Conservation (phyloP, 2,329 filamentous ascomycete genomes). For the Coniochaeta sp. region DNA sequence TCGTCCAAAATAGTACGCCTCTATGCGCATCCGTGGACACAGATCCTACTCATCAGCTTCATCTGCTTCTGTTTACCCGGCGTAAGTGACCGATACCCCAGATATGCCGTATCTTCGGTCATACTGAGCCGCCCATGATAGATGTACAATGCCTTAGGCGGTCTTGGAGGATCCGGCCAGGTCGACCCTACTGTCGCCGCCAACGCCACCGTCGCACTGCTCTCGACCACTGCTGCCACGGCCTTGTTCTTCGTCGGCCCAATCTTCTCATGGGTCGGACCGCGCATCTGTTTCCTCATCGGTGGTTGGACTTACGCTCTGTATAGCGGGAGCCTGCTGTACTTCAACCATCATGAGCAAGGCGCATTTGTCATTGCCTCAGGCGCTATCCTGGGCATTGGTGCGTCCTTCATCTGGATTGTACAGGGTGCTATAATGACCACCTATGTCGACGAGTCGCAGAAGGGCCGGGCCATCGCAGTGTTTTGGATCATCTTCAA, state of each 20-base stretch:
- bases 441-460: constrained; percentile 31
- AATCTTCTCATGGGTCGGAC: constrained; percentile 32
- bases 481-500: constrained; percentile 39
- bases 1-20: constrained; percentile 16
- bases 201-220: constrained; percentile 35
- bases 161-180: constrained; percentile 36
- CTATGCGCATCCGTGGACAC: constrained; percentile 36
- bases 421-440: constrained; percentile 37
- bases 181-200: constrained; percentile 35
- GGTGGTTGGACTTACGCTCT: constrained; percentile 38
- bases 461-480: constrained; percentile 34
- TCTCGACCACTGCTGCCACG: constrained; percentile 31
- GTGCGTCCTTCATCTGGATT: constrained; percentile 36
- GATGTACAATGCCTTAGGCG: constrained; percentile 40
- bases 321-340: constrained; percentile 34
- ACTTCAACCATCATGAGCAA: constrained; percentile 30
- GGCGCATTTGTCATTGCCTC: constrained; percentile 34
- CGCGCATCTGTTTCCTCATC: constrained; percentile 31
- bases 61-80: constrained; percentile 41
- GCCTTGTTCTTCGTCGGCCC: constrained; percentile 35
- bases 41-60: constrained; percentile 38
- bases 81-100: constrained; percentile 18
- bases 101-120: neutral
- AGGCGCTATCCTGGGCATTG: constrained; percentile 36
- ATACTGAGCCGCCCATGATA: constrained; percentile 8